Evolutionary conservation across 495 filamentous ascomycete species (phyloP).

Genomic region (Aspergillus sclerotioniger): DNA sequence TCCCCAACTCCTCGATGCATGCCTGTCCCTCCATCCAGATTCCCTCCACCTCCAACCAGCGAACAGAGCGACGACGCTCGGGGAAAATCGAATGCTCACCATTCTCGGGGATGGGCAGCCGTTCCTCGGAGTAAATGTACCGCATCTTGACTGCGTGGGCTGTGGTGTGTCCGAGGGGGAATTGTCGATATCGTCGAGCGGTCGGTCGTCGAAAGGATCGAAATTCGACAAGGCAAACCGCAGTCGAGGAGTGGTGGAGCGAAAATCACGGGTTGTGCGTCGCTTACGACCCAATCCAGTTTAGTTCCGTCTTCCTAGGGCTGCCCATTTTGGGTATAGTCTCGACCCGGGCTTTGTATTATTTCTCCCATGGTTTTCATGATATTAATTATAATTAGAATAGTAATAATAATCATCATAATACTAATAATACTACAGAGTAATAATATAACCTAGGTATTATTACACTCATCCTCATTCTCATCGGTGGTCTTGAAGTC

Average conservation of each 20-base stretch:
- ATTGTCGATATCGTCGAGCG: slow-evolving; percentile 48
- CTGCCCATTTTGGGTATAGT: slow-evolving; percentile 22
- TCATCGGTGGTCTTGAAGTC: too few species aligned
- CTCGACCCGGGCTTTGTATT: not conserved
- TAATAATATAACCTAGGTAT: too few species aligned
- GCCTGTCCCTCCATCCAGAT: slow-evolving; percentile 1
- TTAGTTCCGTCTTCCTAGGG: slow-evolving; percentile 41
- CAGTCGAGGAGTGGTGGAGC: slow-evolving; percentile 42
- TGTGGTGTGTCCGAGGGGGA: slow-evolving; percentile 47
- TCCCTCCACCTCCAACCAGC: not conserved
- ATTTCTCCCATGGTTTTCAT: not conserved
- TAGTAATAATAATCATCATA: too few species aligned
- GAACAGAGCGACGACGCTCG: slow-evolving; percentile 13
- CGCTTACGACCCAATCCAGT: slow-evolving; percentile 41
- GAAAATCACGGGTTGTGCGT: slow-evolving; percentile 54
- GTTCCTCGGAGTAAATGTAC: slow-evolving; percentile 97
- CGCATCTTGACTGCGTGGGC: slow-evolving; percentile 74
- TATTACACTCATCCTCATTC: too few species aligned
- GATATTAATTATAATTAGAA: too few species aligned
- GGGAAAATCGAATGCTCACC: slow-evolving; percentile 62
- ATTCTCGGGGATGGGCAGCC: slow-evolving; percentile 89
- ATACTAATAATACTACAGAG: too few species aligned
- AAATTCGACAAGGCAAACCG: slow-evolving; percentile 39
- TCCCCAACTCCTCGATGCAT: slow-evolving; percentile 2
- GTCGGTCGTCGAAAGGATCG: slow-evolving; percentile 45